Evolutionary conservation across 371 early-diverging fungal species (phyloP).

Genomic region (Apophysomyces ossiformis): DNA sequence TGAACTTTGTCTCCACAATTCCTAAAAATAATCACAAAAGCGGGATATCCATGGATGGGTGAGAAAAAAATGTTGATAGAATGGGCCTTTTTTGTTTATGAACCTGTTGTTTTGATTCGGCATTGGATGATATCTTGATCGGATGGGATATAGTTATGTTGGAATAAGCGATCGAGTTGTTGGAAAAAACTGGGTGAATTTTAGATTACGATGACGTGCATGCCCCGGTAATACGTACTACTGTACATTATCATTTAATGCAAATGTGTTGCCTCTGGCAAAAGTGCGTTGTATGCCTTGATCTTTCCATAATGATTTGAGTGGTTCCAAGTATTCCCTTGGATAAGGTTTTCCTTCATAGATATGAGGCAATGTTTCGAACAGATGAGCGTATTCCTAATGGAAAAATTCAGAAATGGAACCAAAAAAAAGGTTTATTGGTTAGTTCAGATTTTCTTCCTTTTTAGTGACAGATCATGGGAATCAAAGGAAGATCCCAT

Average conservation of each 20-base stretch:
- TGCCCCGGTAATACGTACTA: constrained; percentile 56
- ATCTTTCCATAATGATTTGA: constrained; percentile 80
- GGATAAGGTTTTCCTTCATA: constrained; percentile 66
- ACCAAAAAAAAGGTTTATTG: constrained; percentile 17
- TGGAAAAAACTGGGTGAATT: constrained; percentile 75
- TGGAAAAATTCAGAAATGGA: not conserved
- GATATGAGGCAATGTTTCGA: constrained; percentile 41
- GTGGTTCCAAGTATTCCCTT: constrained; percentile 70
- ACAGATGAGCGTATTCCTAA: constrained; percentile 37
- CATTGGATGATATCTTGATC: constrained; percentile 89
- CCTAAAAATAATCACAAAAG: constrained; percentile 43
- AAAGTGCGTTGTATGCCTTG: constrained; percentile 72
- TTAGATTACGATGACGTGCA: constrained; percentile 1
- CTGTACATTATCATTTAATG: constrained; percentile 80
- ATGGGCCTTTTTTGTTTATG: not conserved
- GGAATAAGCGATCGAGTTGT: constrained; percentile 78
- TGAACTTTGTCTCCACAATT: constrained; percentile 86
- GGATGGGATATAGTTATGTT: constrained; percentile 76
- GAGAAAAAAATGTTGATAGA: too few relatives aligned
- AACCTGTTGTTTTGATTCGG: constrained; percentile 47
- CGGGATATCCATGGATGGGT: not conserved
- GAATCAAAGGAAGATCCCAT: constrained; percentile 2
- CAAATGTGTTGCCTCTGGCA: constrained; percentile 71
- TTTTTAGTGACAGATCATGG: not conserved
- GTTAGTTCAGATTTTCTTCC: not conserved